Evolutionary conservation across 148 eudicot genomes (phyloP), one percentile per base, ranked within the genome.

Genomic region (Chenopodium album): DNA sequence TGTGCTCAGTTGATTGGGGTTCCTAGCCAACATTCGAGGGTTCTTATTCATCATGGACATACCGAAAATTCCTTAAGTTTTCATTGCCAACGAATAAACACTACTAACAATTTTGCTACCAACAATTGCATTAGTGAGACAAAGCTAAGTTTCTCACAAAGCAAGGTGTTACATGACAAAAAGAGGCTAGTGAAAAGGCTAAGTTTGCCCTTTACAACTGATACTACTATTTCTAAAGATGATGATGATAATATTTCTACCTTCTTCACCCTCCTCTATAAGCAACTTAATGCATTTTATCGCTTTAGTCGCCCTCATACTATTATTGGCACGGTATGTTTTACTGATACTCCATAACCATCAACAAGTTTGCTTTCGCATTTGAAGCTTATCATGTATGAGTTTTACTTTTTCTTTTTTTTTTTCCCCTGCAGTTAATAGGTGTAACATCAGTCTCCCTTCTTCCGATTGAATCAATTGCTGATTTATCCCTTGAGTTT

Each of bases 261-360:
- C 32, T 76, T 79, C 28, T 16, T 79, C 22, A 12, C 46, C 4
- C 66, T 34, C 65, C 2, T 85, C 22, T 71, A 32, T 34, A 81
- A 80, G 84, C 82, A 77, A 65, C 19, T 84, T 1, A 70, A 77
- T 6, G 83, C 82, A 10, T 82, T 89, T 32, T 89, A 84, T 71
- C 87, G 80, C 10, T 89, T 89, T 73, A 68, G 84, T 72, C 91
- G 88, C 22, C 91, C 91, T 78, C 89, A 87, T 78, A 89, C 89
- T 73, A 75, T 89, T 4, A 75, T 83, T 82, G 89, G 91, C 82
- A 89, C 89, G 13, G 91, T 89, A 68, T 79, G 89, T 85, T 59
- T 5, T 0, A 4, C 7, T 73, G 14, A 4, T 56, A 56, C 19
- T 17, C 4, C 20, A 19, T 73, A 48, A 48, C 4, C 14, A 11